phyloP scores from a whole-genome alignment of 768 basidiomycete genomes.

The Pisolithus orientalis region DNA sequence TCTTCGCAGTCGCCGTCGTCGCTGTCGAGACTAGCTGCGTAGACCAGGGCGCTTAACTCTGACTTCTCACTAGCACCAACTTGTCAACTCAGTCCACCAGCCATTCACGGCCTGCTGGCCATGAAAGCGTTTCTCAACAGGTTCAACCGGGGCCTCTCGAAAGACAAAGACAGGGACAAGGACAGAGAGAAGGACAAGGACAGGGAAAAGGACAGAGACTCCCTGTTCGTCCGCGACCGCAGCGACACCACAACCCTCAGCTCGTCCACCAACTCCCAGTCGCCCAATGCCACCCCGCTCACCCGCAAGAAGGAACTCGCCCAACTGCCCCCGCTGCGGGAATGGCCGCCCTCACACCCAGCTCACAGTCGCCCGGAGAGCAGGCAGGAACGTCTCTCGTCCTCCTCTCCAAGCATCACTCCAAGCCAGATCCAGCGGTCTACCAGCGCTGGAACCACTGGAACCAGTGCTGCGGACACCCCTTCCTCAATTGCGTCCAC shows the following conservation, averaged over 20 bases:
- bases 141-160: constrained; percentile 58
- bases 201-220: constrained; percentile 23
- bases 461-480: constrained; percentile 31
- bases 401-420: constrained; percentile 7
- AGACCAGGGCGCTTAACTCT: not conserved
- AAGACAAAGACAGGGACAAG: constrained; percentile 27
- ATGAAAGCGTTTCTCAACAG: constrained; percentile 87
- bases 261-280: constrained; percentile 18
- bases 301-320: constrained; percentile 48
- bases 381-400: constrained; percentile 11
- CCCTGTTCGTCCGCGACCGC: constrained; percentile 22
- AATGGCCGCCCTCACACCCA: constrained; percentile 53
- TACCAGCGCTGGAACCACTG: constrained; percentile 21
- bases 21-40: not conserved
- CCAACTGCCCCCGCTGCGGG: constrained; percentile 51
- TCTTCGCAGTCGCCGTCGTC: not conserved
- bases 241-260: constrained; percentile 29
- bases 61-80: not conserved
- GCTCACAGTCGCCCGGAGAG: constrained; percentile 22
- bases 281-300: constrained; percentile 18
- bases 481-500: constrained; percentile 44
- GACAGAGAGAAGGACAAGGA: constrained; percentile 18
- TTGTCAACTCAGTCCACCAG: not conserved
- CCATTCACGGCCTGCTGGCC: constrained; percentile 12
- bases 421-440: constrained; percentile 25